phyloP scores from a whole-genome alignment of 805 yeast species.

The Lachancea waltii region DNA sequence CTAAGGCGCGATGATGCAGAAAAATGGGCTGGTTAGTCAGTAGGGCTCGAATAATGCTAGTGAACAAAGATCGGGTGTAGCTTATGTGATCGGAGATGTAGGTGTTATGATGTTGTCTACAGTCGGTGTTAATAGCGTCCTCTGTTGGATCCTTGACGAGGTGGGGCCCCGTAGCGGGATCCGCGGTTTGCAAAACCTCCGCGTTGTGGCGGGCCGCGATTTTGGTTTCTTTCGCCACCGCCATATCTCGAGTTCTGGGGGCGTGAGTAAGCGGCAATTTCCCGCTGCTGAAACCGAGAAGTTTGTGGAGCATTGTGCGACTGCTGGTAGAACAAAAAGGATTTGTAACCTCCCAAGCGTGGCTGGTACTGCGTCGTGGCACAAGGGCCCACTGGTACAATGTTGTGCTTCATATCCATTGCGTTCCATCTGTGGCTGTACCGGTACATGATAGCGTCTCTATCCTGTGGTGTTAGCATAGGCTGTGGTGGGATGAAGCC shows the following conservation, averaged over 20 bases:
- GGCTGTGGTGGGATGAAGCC: slow-evolving; percentile 63
- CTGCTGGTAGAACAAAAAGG: slow-evolving; percentile 30
- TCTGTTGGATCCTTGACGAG: too few species aligned
- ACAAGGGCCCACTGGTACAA: slow-evolving; percentile 42
- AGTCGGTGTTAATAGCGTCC: too few species aligned
- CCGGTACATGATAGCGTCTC: slow-evolving; percentile 51
- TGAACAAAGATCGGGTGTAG: too few species aligned
- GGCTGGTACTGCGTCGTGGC: slow-evolving; percentile 40
- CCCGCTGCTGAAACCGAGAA: not conserved
- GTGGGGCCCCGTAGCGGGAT: too few species aligned
- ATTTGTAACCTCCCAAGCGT: slow-evolving; percentile 47
- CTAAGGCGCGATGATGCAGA: too few species aligned
- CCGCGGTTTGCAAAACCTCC: not conserved
- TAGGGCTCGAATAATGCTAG: too few species aligned
- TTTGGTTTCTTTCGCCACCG: not conserved
- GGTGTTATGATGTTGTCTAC: too few species aligned
- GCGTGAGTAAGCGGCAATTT: not conserved
- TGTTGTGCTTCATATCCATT: slow-evolving; percentile 34
- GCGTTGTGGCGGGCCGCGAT: not conserved
- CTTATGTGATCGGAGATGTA: too few species aligned
- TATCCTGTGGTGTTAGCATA: slow-evolving; percentile 63
- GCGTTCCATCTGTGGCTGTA: slow-evolving; percentile 32
- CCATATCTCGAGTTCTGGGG: slow-evolving; percentile 3
- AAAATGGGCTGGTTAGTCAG: too few species aligned
- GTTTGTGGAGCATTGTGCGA: not conserved